Evolutionary conservation across 345 rosid genomes (phyloP).

Genomic region (Salix exigua): DNA sequence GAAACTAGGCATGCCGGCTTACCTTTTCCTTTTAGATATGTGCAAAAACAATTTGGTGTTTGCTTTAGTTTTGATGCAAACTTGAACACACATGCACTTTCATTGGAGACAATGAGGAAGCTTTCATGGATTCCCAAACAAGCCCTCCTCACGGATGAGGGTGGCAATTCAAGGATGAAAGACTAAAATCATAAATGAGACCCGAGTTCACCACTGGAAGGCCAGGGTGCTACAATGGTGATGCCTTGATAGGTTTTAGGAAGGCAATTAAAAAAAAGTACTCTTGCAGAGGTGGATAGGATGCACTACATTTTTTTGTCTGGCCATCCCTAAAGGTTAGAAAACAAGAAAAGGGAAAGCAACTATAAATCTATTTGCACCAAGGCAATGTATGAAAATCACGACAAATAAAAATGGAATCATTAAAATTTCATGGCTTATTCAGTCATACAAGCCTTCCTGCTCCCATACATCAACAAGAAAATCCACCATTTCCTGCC

Average conservation of each 20-base stretch:
- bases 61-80: too few species aligned
- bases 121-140: too few species aligned
- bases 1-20: too few species aligned
- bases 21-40: too few species aligned
- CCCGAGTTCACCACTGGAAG: background rate
- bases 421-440: background rate
- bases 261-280: background rate
- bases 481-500: conserved; percentile 41
- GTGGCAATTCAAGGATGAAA: too few species aligned
- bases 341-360: background rate
- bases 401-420: background rate
- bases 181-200: background rate
- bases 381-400: background rate
- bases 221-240: background rate
- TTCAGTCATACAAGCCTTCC: conserved; percentile 29
- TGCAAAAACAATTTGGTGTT: background rate
- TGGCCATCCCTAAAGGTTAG: background rate
- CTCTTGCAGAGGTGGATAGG: background rate
- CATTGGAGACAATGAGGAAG: too few species aligned
- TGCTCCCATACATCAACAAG: conserved; percentile 29
- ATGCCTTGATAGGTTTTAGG: background rate
- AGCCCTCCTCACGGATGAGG: too few species aligned
- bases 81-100: too few species aligned
- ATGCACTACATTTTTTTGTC: background rate
- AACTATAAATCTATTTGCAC: background rate